Conservation (phyloP, 2,329 filamentous ascomycete genomes). For the Talaromyces sp. region DNA sequence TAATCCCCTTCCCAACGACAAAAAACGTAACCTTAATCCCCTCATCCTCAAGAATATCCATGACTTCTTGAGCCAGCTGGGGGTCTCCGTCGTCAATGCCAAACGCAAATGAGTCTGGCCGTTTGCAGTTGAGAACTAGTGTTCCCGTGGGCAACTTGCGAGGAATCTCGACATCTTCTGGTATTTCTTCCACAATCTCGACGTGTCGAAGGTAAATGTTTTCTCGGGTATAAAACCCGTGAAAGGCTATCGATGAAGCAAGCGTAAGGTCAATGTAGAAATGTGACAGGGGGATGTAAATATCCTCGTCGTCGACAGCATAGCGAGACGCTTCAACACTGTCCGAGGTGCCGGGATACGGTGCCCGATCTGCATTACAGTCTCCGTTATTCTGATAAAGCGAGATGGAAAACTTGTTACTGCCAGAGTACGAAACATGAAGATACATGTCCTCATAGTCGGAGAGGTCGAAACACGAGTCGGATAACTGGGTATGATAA, state of each 20-base stretch:
- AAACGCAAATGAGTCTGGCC: constrained; percentile 67
- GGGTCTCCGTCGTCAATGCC: constrained; percentile 67
- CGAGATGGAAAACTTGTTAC: constrained; percentile 59
- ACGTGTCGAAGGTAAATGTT: constrained; percentile 52
- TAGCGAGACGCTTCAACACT: constrained; percentile 63
- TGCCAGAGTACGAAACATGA: constrained; percentile 61
- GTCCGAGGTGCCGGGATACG: constrained; percentile 65
- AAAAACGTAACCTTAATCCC: constrained; percentile 66
- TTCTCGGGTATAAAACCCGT: constrained; percentile 58
- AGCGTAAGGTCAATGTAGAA: constrained; percentile 59
- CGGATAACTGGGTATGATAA: constrained; percentile 57
- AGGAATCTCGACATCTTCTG: constrained; percentile 50
- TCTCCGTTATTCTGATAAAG: constrained; percentile 63
- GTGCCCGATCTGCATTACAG: constrained; percentile 53
- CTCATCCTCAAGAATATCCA: constrained; percentile 58
- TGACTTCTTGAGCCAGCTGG: constrained; percentile 54
- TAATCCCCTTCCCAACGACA: constrained; percentile 60
- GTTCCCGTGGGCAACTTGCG: constrained; percentile 58
- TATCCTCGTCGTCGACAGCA: constrained; percentile 44
- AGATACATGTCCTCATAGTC: constrained; percentile 56
- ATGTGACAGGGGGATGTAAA: constrained; percentile 64
- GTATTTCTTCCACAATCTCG: constrained; percentile 57
- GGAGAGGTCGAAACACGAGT: constrained; percentile 53
- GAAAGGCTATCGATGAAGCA: constrained; percentile 57
- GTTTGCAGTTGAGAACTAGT: constrained; percentile 60